phyloP scores from a whole-genome alignment of 495 filamentous ascomycete species.

The Trichocladium uniseriatum region DNA sequence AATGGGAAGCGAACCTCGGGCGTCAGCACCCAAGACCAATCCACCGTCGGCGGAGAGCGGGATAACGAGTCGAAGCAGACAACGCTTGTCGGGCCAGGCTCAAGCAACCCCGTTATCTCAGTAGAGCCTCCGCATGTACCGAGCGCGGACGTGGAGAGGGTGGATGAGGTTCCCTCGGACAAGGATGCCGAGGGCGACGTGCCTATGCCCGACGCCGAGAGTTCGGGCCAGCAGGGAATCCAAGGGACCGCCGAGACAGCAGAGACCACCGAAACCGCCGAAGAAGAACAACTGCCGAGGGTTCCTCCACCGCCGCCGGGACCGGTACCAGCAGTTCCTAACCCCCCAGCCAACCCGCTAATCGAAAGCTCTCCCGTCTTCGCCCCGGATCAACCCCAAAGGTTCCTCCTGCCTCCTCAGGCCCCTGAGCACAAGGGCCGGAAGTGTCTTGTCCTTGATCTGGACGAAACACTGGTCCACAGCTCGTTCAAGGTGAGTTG shows the following conservation, averaged over 20 bases:
- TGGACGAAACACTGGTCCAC: slow-evolving; percentile 98
- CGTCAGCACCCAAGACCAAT: slow-evolving; percentile 35
- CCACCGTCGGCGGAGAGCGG: slow-evolving; percentile 30
- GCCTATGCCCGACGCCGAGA: slow-evolving; percentile 50
- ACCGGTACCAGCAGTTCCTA: slow-evolving; percentile 31
- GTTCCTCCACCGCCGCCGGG: slow-evolving; percentile 53
- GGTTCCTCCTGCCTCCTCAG: slow-evolving; percentile 72
- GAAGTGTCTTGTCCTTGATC: slow-evolving; percentile 91
- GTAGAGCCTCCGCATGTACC: slow-evolving; percentile 33
- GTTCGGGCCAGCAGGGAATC: slow-evolving; percentile 11
- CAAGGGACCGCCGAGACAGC: slow-evolving; percentile 14
- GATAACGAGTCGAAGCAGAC: slow-evolving; percentile 42
- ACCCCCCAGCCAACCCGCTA: slow-evolving; percentile 16
- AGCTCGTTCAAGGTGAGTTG: slow-evolving; percentile 93
- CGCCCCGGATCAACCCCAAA: slow-evolving; percentile 39
- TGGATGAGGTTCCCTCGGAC: slow-evolving; percentile 19
- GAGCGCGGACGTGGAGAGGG: slow-evolving; percentile 15
- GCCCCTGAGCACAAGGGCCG: slow-evolving; percentile 67
- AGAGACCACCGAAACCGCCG: slow-evolving; percentile 13
- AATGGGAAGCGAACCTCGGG: slow-evolving; percentile 38
- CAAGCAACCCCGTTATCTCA: slow-evolving; percentile 34
- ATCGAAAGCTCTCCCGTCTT: slow-evolving; percentile 25
- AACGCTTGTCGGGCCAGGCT: slow-evolving; percentile 29
- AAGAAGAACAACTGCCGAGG: slow-evolving; percentile 33
- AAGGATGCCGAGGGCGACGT: slow-evolving; percentile 51